Evolutionary conservation across 495 filamentous ascomycete species (phyloP).

Genomic region (Oidiodendron maius): DNA sequence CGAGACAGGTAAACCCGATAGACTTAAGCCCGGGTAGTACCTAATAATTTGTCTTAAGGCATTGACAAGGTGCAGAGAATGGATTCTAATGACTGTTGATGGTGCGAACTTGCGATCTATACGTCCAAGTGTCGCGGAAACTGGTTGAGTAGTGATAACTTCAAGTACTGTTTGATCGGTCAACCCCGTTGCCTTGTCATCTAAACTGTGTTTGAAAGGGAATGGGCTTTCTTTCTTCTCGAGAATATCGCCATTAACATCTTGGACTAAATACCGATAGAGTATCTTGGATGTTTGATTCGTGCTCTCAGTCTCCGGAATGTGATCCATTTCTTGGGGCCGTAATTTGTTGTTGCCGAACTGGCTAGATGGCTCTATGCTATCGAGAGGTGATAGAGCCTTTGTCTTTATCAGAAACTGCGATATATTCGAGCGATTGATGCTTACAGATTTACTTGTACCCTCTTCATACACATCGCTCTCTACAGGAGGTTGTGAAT

Average conservation of each 20-base stretch:
- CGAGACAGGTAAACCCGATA: neutral
- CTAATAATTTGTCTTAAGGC: neutral
- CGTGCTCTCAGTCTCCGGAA: neutral
- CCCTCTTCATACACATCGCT: too few relatives aligned
- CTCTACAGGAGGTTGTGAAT: too few relatives aligned
- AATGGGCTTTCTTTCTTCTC: neutral
- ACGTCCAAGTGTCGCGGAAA: neutral
- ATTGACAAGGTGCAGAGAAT: constrained; percentile 2
- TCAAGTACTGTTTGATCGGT: constrained; percentile 3
- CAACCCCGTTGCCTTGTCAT: neutral
- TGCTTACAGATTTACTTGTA: too few relatives aligned
- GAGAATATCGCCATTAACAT: neutral
- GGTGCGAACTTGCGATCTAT: neutral
- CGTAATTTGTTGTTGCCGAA: neutral
- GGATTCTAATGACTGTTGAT: constrained; percentile 1
- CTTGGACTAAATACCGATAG: neutral
- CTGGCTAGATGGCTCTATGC: neutral
- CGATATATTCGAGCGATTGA: too few relatives aligned
- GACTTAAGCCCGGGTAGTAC: constrained; percentile 2
- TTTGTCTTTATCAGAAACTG: neutral
- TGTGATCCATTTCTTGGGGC: neutral
- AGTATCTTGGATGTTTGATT: neutral
- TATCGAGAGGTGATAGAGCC: neutral
- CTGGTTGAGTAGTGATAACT: neutral
- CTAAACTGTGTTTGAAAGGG: neutral